Evolutionary conservation across 2,329 filamentous ascomycete genomes (phyloP), one percentile per base, ranked within the genome.

Genomic region (Exophiala lecanii-corni): DNA sequence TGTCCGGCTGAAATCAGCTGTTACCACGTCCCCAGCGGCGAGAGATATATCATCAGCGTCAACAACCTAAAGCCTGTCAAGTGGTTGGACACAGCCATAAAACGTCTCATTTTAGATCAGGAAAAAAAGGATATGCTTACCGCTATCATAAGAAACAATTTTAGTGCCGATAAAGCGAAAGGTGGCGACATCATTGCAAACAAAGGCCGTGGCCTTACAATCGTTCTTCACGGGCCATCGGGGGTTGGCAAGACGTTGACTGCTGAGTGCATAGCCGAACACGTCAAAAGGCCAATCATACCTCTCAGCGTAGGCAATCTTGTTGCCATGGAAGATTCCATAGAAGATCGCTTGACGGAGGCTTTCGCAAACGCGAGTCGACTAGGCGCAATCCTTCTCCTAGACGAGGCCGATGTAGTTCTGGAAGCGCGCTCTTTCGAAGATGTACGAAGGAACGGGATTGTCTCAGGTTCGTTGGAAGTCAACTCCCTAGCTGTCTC

Each of bases 191-290:
- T 75, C 15, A 69, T 76, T 23, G 61, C 67, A 28, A 72, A 71
- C 28, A 76, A 76, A 50, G 73, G 73, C 10, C 63, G 64, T 9
- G 72, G 73, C 5, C 66, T 75, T 40, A 73, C 75, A 41, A 61
- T 76, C 33, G 16, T 45, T 7, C 63, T 76, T 1, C 66, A 62
- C 33, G 49, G 53, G 2, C 66, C 67, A 6, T 74, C 74, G 1
- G 75, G 73, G n/a, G 71, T 76, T 1, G 76, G 74, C 43, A 78
- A 79, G 61, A 78, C 74, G 0, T 72, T 73, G 56, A 78, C 74
- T 2, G 74, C 73, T 9, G 74, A 78, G 57, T 73, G 72, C 30
- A 66, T 76, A 2, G 72, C 74, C 4, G 73, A 78, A 54, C 58
- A 61, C 73, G 16, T 70, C 68, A 30, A 67, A 65, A 18, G 67